Evolutionary conservation across 2,329 filamentous ascomycete species (phyloP).

Genomic region (Phialocephala sp.): DNA sequence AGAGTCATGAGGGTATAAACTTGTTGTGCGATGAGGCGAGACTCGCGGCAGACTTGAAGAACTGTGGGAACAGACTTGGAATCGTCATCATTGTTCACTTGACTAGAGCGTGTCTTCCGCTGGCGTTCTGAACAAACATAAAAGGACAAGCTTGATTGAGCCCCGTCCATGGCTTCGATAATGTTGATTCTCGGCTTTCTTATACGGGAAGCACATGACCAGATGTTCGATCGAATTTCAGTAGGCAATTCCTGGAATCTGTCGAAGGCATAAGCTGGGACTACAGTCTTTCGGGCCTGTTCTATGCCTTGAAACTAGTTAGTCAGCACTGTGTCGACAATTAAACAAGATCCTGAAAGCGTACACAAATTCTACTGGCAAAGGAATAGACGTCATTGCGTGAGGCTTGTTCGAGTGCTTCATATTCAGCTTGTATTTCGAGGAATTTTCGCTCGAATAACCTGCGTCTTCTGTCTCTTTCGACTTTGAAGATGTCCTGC

Average conservation of each 20-base stretch:
- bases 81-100: not conserved
- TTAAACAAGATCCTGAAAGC: not conserved
- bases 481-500: not conserved
- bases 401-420: not conserved
- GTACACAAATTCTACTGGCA: constrained; percentile 3
- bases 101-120: not conserved
- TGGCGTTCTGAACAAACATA: not conserved
- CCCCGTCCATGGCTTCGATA: not conserved
- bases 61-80: not conserved
- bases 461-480: not conserved
- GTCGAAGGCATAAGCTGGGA: constrained; percentile 14
- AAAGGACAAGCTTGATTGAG: not conserved
- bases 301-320: not conserved
- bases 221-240: constrained; percentile 1
- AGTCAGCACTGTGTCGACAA: not conserved
- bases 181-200: not conserved
- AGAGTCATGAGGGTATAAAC: constrained; percentile 10
- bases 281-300: not conserved
- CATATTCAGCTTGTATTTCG: not conserved
- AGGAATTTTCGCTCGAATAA: not conserved
- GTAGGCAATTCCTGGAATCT: constrained; percentile 1
- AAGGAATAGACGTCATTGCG: constrained; percentile 7
- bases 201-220: constrained; percentile 11
- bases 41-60: constrained; percentile 9
- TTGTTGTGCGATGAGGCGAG: constrained; percentile 1